Evolutionary conservation across 2,329 filamentous ascomycete species (phyloP).

Genomic region (Aspergillus aculeatinus): DNA sequence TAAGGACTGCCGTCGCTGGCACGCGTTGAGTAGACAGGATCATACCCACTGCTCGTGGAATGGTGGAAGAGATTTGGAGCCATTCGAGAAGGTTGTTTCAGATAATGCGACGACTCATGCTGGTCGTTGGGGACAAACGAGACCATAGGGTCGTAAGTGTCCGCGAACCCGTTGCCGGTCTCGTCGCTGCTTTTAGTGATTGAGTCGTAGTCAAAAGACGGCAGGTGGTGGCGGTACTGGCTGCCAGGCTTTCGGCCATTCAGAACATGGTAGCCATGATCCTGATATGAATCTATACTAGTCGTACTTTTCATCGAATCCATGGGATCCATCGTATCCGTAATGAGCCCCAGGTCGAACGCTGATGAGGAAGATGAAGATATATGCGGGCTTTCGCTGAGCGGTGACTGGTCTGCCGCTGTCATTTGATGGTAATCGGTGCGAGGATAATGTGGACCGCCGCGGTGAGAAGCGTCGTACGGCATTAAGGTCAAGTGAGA

Average conservation of each 20-base stretch:
- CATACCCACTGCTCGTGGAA: conserved; percentile 30
- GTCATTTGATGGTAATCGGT: conserved; percentile 39
- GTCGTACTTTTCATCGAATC: conserved; percentile 37
- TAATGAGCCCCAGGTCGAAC: conserved; percentile 39
- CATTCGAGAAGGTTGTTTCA: conserved; percentile 27
- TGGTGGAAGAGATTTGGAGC: conserved; percentile 25
- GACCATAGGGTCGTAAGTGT: conserved; percentile 33
- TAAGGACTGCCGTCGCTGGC: conserved; percentile 26
- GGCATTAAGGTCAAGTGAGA: conserved; percentile 36
- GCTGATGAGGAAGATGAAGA: conserved; percentile 42
- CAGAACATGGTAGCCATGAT: conserved; percentile 27
- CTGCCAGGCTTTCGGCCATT: conserved; percentile 26
- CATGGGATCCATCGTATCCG: conserved; percentile 41
- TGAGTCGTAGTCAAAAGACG: conserved; percentile 29
- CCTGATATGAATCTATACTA: conserved; percentile 36
- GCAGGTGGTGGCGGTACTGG: conserved; percentile 26
- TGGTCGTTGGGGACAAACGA: conserved; percentile 31
- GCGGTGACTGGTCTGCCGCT: conserved; percentile 36
- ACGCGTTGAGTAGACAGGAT: conserved; percentile 31
- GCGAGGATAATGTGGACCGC: conserved; percentile 32
- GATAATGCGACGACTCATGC: conserved; percentile 24
- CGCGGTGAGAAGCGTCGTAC: conserved; percentile 36
- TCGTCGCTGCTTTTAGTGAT: conserved; percentile 27
- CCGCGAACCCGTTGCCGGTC: conserved; percentile 25
- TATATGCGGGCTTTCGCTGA: conserved; percentile 40